A percentile compares a stretch with the other conserved stretches of the same genome.
Evolutionary conservation across 768 basidiomycete species (phyloP).

Genomic region (Leccinum incarnatum): DNA sequence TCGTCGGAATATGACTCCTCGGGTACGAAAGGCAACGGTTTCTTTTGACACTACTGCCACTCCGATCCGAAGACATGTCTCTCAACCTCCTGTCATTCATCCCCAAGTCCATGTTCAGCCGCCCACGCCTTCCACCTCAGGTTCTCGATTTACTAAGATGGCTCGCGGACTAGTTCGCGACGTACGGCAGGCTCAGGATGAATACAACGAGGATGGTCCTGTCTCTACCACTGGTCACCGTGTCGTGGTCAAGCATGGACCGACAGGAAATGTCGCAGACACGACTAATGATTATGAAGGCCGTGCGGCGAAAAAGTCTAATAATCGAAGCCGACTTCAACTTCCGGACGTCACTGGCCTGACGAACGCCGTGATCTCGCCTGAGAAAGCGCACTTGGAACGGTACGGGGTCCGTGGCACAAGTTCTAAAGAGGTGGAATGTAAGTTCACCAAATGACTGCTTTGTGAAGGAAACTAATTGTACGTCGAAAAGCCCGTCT

Average conservation of each 20-base stretch:
- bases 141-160: conserved; percentile 60
- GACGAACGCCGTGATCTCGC: conserved; percentile 74
- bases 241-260: conserved; percentile 23
- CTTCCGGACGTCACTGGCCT: conserved; percentile 84
- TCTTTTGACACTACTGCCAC: conserved; percentile 29
- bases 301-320: conserved; percentile 21
- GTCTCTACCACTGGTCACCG: conserved; percentile 3
- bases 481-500: conserved; percentile 49
- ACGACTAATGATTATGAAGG: conserved; percentile 8
- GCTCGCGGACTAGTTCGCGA: conserved; percentile 56
- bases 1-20: conserved; percentile 34
- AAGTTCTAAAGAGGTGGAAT: conserved; percentile 59
- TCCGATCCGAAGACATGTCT: conserved; percentile 24
- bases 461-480: not conserved
- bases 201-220: conserved; percentile 9
- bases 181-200: conserved; percentile 42
- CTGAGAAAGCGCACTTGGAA: conserved; percentile 52
- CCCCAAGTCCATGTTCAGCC: conserved; percentile 56
- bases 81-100: conserved; percentile 29
- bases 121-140: conserved; percentile 54
- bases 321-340: conserved; percentile 45
- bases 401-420: conserved; percentile 50
- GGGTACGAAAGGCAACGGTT: conserved; percentile 28
- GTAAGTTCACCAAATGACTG: conserved; percentile 34
- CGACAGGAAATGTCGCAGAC: conserved; percentile 16